Evolutionary conservation across 805 yeast genomes (phyloP), one percentile per base, ranked within the genome.

Genomic region (Sugiyamaella valdiviana): DNA sequence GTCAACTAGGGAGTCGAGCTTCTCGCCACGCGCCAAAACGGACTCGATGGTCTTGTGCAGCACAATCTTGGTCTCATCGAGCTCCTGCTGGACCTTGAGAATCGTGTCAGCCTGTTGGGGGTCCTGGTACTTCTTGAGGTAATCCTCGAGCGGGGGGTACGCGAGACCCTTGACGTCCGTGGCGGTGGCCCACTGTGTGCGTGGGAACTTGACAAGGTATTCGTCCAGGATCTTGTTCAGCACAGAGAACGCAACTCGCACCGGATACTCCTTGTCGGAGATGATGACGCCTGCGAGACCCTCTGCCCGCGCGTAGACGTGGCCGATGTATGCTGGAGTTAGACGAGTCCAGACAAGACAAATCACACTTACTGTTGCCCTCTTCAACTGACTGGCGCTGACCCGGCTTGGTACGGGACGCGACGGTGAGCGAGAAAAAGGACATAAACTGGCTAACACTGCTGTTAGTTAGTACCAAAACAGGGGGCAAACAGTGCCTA

Each of bases 91-190:
- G 19, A 93, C 99, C 66, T 84, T 85, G 95, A 93, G 83, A 54
- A 93, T 81, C 9, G 96, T 84, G 66, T 93, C 99, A 0, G 98
- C 98, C 72, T 93, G 96, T 38, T 84, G 76, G 24, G 99, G 99
- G 65, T 93, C 96, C 71, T 93, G 99, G 70, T 93, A 93, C 62
- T 86, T 86, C 59, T 73, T 70, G 57, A 93, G 70, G 64, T 89
- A 89, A 21, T 69, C 70, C 26, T 81, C 85, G 60, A 91, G 73
- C 51, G 77, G 79, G 21, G 78, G 78, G 64, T 77, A 80, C 36
- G 69, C 68, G 48, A 83, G 71, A 12, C 67, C 63, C 15, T 77
- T 57, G 45, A 42, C 22, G 50, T 75, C 79, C 2, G 74, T 51
- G 42, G 58, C 55, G 62, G 43, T 77, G 22, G 50, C 48, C 96